Evolutionary conservation across 1,139 yeast species (phyloP).

Genomic region (Barnettozyma hawaiiensis): DNA sequence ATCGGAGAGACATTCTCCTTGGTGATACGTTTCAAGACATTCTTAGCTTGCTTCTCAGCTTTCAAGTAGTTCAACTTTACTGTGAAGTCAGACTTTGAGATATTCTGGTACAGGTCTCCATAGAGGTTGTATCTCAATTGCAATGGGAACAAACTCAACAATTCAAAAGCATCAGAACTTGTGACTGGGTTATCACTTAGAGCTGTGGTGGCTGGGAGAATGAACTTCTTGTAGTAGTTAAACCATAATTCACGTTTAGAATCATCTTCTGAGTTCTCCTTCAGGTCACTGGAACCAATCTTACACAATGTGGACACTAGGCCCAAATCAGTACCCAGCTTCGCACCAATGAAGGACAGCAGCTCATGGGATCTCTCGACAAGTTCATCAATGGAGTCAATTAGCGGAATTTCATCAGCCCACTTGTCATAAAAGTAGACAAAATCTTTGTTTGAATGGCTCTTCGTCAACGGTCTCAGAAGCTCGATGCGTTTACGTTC

Average conservation of each 20-base stretch:
- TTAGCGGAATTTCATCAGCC: slow-evolving; percentile 37
- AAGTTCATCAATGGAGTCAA: slow-evolving; percentile 40
- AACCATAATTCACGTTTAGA: slow-evolving; percentile 46
- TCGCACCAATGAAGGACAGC: slow-evolving; percentile 52
- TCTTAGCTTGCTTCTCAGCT: slow-evolving; percentile 81
- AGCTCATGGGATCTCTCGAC: slow-evolving; percentile 42
- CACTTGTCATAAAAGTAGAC: slow-evolving; percentile 51
- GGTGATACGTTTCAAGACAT: slow-evolving; percentile 77
- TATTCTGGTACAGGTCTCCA: slow-evolving; percentile 68
- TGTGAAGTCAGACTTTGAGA: slow-evolving; percentile 47
- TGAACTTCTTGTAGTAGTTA: slow-evolving; percentile 55
- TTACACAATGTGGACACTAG: slow-evolving; percentile 59
- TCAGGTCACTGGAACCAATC: slow-evolving; percentile 42
- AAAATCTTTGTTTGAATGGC: slow-evolving; percentile 31
- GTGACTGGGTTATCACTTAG: slow-evolving; percentile 57
- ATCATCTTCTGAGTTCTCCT: slow-evolving; percentile 18
- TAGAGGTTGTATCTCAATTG: slow-evolving; percentile 74
- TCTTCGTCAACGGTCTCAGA: slow-evolving; percentile 17
- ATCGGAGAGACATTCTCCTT: slow-evolving; percentile 74
- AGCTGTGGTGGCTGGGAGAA: slow-evolving; percentile 64
- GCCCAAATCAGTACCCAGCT: slow-evolving; percentile 43
- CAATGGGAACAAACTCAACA: slow-evolving; percentile 50
- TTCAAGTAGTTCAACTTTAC: slow-evolving; percentile 59
- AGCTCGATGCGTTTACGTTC: slow-evolving; percentile 16
- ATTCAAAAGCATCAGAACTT: slow-evolving; percentile 52